Evolutionary conservation across 1,284 basidiomycete genomes (phyloP), one percentile per base, ranked within the genome.

Genomic region (Naganishia cerealis): DNA sequence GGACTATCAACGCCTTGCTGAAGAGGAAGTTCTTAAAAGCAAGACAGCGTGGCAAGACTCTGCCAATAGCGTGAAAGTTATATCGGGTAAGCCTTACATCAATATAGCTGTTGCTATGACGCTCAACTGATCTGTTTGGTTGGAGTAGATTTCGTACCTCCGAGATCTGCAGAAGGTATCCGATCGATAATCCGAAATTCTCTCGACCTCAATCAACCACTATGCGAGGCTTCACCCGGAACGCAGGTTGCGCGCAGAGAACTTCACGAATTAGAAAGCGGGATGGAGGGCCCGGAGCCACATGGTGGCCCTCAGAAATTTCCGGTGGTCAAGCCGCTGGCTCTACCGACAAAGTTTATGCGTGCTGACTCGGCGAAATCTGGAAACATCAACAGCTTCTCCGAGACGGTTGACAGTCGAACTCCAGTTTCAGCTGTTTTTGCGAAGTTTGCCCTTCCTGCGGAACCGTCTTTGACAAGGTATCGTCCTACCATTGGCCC

Each of bases 311-410:
- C 26, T 21, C 16, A 26, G 7, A 42, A 39, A n/a, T 16, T 12
- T 9, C 29, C 65, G 18, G 3, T 13, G 12, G 40, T 21, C 24
- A 50, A 36, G 36, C 59, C 59, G 3, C 39, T 24, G 0, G 29
- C 67, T 6, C 24, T 70, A 24, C 65, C 65, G 0, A 67, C 69
- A 26, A 70, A 67, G n/a, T 70, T 63, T 43, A 66, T 63, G 61
- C 52, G 59, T 12, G 62, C 38, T 3, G 66, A 70, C 33, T 46
- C 24, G 12, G 43, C 46, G 1, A 55, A 56, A 12, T 50, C 62
- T 42, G 57, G 15, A n/a, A 55, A 21, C 12, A 16, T 39, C 12
- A 29, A 38, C 24, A 21, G 62, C 13, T 33, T 53, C 36, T 26
- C 54, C 21, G 39, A 50, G 13, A 42, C 54, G 24, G 62, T 50